Percentiles rank a stretch among this genome's conserved stretches.
These are phyloP conservation scores for Pulicaria dysenterica DNA, from an alignment of 129 eudicot species.

Conservation along the genomic window DNA sequence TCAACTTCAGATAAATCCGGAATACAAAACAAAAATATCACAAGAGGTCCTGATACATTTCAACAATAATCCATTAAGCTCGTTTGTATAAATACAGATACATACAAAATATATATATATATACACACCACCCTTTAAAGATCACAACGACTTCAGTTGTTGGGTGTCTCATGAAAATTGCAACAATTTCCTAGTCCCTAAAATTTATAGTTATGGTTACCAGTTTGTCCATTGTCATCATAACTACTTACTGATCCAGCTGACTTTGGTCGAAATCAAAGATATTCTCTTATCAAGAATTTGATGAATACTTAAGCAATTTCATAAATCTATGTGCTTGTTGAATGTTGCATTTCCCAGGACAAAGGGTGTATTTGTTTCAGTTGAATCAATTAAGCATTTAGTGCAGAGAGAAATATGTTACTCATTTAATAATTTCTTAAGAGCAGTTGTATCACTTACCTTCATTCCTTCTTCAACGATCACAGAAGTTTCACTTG, in stretches of 20 bases:
- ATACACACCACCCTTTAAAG: neutral
- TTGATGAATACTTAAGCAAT: neutral
- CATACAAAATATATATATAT: neutral
- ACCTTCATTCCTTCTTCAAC: conserved; percentile 99
- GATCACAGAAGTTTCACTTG: conserved; percentile 69
- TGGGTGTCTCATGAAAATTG: neutral
- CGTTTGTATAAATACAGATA: neutral
- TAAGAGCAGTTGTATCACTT: conserved; percentile 19
- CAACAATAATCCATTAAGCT: conserved; percentile 6
- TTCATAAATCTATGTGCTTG: neutral
- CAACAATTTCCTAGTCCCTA: neutral
- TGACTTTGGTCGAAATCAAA: conserved; percentile 7
- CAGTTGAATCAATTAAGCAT: too few relatives aligned
- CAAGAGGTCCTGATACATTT: conserved; percentile 13
- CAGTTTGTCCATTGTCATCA: neutral
- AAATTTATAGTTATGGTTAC: neutral
- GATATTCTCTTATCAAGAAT: neutral
- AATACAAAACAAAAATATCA: neutral
- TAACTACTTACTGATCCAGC: neutral
- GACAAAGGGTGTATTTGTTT: neutral
- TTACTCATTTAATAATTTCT: neutral
- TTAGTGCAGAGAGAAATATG: too few relatives aligned
- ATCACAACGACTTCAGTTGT: neutral
- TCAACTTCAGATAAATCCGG: neutral
- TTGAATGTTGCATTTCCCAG: neutral